phyloP scores from a whole-genome alignment of 2,329 filamentous ascomycete species.

The Curvularia verruculosa region DNA sequence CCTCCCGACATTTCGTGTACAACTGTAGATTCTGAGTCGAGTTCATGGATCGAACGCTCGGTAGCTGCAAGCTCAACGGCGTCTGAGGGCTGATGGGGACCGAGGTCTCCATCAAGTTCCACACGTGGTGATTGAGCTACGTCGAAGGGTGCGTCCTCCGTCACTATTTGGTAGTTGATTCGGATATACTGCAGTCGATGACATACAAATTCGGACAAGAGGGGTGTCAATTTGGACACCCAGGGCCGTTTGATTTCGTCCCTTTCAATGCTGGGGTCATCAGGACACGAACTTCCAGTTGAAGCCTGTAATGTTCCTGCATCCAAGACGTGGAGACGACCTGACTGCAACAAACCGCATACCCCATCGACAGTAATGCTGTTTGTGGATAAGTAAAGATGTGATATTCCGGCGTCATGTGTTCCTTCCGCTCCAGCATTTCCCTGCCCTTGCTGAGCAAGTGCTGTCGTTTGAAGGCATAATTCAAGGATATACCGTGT shows the following conservation, averaged over 20 bases:
- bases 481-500: conserved; percentile 59
- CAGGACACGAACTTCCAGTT: conserved; percentile 13
- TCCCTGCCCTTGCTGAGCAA: conserved; percentile 37
- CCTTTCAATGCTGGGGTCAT: conserved; percentile 1
- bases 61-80: conserved; percentile 38
- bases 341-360: conserved; percentile 59
- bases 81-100: conserved; percentile 22
- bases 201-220: conserved; percentile 55
- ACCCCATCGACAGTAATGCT: conserved; percentile 62
- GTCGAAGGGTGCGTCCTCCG: conserved; percentile 48
- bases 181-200: conserved; percentile 60
- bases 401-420: conserved; percentile 62
- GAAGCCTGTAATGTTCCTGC: conserved; percentile 54
- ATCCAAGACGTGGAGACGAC: conserved; percentile 62
- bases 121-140: conserved; percentile 25
- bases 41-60: conserved; percentile 24
- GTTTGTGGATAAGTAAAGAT: conserved; percentile 65
- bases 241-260: conserved; percentile 51
- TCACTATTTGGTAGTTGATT: conserved; percentile 62
- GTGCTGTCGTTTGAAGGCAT: conserved; percentile 53
- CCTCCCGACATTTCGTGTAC: conserved; percentile 41
- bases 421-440: conserved; percentile 60
- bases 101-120: conserved; percentile 36
- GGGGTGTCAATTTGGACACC: conserved; percentile 61
- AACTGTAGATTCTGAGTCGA: conserved; percentile 26